Percentiles rank a stretch among this genome's conserved stretches.
phyloP scores from a whole-genome alignment of 179 eudicot species.

The Spinacia oleracea region DNA sequence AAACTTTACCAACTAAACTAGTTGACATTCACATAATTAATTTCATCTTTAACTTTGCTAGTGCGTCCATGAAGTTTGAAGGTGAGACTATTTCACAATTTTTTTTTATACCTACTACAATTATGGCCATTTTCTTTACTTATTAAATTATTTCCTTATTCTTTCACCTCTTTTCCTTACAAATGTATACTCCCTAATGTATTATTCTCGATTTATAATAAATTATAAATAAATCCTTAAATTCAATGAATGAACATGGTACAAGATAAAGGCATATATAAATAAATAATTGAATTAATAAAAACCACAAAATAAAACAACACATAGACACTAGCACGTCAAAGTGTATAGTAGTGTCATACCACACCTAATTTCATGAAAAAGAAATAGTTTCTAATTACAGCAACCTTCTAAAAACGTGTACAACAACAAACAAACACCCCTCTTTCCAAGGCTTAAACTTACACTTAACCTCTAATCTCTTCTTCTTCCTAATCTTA shows the following conservation, averaged over 20 bases:
- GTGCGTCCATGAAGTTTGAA: too few relatives aligned
- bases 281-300: not conserved
- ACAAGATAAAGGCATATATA: not conserved
- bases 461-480: slow-evolving; percentile 8
- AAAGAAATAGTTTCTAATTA: slow-evolving; percentile 21
- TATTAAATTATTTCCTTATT: too few relatives aligned
- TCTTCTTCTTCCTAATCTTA: not conserved
- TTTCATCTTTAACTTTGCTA: too few relatives aligned
- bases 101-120: too few relatives aligned
- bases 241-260: not conserved
- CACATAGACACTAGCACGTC: slow-evolving; percentile 8
- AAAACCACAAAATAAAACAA: not conserved
- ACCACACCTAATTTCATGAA: slow-evolving; percentile 21
- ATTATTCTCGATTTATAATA: too few relatives aligned
- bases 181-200: too few relatives aligned
- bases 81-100: too few relatives aligned
- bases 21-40: too few relatives aligned
- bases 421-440: slow-evolving; percentile 25
- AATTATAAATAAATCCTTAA: too few relatives aligned
- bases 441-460: slow-evolving; percentile 9
- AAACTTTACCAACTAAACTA: too few relatives aligned
- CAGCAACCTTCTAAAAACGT: slow-evolving; percentile 23
- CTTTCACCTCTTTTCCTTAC: too few relatives aligned
- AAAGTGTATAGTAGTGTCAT: slow-evolving; percentile 10
- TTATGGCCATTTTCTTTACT: too few relatives aligned